Evolutionary conservation across 192 early-diverging fungal species (phyloP).

Genomic region (Coemansia sp.): DNA sequence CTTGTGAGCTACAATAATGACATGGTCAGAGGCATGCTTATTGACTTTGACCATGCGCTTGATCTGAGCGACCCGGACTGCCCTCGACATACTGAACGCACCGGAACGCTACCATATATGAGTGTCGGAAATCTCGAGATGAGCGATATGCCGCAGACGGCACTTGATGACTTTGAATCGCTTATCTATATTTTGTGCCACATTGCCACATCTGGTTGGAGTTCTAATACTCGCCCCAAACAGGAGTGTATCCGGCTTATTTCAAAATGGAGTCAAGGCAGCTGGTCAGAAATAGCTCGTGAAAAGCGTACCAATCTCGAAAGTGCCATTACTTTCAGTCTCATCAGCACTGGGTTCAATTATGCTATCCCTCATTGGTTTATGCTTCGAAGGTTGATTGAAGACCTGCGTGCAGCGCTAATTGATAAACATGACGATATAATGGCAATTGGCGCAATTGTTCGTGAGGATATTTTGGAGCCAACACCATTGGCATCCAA

Average conservation of each 20-base stretch:
- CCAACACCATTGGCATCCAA: not conserved
- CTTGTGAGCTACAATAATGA: not conserved
- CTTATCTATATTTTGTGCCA: constrained; percentile 33
- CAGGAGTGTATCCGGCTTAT: not conserved
- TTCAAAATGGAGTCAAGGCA: not conserved
- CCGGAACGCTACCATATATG: constrained; percentile 39
- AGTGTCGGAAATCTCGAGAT: constrained; percentile 22
- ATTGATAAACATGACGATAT: not conserved
- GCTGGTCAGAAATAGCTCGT: not conserved
- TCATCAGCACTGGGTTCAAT: not conserved
- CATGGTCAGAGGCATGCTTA: constrained; percentile 18
- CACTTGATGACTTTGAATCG: constrained; percentile 33
- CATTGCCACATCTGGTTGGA: constrained; percentile 22
- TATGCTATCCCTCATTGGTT: not conserved
- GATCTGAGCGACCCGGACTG: not conserved
- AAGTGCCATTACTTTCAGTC: not conserved
- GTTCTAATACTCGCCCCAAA: constrained; percentile 1
- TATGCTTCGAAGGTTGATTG: not conserved
- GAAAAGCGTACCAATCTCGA: not conserved
- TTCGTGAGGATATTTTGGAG: not conserved
- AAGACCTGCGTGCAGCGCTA: not conserved
- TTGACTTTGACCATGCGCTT: constrained; percentile 32
- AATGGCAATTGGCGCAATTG: not conserved
- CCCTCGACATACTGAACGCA: not conserved
- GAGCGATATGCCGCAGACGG: not conserved